Evolutionary conservation across 345 rosid genomes (phyloP), one percentile per base, ranked within the genome.

Genomic region (Salix caprea): DNA sequence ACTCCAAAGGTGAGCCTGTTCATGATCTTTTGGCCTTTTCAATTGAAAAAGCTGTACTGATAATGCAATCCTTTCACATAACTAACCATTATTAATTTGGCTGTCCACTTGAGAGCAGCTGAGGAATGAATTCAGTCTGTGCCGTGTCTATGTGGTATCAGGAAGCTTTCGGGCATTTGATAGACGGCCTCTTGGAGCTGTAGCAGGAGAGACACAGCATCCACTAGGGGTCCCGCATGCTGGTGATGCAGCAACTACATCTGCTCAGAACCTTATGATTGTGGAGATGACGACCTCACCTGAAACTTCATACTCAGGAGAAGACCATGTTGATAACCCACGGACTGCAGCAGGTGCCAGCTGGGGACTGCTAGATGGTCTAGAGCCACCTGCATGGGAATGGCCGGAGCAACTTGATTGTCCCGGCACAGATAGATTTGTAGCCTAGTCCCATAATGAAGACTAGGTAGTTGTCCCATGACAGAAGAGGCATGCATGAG

Each of bases 81-180:
- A 76, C 80, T 80, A 73, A 76, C 70, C 54, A 40, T 34, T 50
- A n/a, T 73, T 34, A 34, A 34, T 34, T 56, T 74, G 24, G 66
- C 64, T 58, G 32, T 60, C 70, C 34, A 28, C 56, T 76, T 80
- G 72, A 75, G 82, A 79, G 83, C 74, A 93, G 99, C 74, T 90
- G 85, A 89, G 97, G 82, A 86, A 85, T 69, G 97, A 95, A 66
- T 91, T 88, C 87, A 93, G 93, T 77, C 74, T 95, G 85, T 93
- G 98, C 79, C 92, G 98, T 39, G 86, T 96, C 79, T 93, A 93
- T 67, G 84, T 92, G 78, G 77, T 85, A 70, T 89, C 97, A 13
- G 97, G 97, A 80, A 87, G 84, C 88, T 84, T 76, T 24, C 87
- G 90, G 48, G 96, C 99, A 36, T 95, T 93, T 72, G 99, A 95